Conservation (phyloP, 225 moss, liverwort and hornwort genomes). For the Climacium dendroides region DNA sequence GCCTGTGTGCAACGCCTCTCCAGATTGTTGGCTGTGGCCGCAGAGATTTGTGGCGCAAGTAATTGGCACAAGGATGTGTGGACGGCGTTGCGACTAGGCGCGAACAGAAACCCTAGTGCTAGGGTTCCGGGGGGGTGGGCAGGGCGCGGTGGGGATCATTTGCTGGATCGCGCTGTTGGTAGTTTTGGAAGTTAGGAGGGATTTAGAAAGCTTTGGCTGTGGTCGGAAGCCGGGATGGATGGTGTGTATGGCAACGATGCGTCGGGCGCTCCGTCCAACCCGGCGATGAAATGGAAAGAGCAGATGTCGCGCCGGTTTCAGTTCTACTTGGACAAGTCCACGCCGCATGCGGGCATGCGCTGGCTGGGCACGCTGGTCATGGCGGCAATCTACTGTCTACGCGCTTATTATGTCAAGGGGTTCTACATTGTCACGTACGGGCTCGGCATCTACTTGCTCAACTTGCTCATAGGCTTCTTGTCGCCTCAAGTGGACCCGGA, state of each 20-base stretch:
- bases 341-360: conserved; percentile 86
- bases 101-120: conserved; percentile 20
- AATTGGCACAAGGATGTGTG: conserved; percentile 15
- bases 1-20: not conserved
- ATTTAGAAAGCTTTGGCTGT: not conserved
- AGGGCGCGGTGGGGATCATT: not conserved
- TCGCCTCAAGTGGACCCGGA: conserved; percentile 98
- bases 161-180: not conserved
- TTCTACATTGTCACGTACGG: conserved; percentile 99
- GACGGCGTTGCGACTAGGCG: not conserved
- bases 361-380: conserved; percentile 85
- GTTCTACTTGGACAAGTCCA: conserved; percentile 96
- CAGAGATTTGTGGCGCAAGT: not conserved
- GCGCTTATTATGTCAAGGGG: conserved; percentile 92
- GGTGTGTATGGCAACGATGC: conserved; percentile 76
- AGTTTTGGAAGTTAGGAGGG: not conserved
- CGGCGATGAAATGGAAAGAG: conserved; percentile 81
- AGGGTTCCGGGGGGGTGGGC: not conserved
- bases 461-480: conserved; percentile 93
- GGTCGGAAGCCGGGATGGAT: conserved; percentile 50
- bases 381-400: conserved; percentile 83
- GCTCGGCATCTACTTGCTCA: conserved; percentile 90
- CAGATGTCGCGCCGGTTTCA: conserved; percentile 80
- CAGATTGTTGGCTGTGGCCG: not conserved
- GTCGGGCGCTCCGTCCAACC: conserved; percentile 38